Evolutionary conservation across 73 alveolate species (phyloP), one percentile per base, ranked within the genome.

Genomic region (Diophrys appendiculata): DNA sequence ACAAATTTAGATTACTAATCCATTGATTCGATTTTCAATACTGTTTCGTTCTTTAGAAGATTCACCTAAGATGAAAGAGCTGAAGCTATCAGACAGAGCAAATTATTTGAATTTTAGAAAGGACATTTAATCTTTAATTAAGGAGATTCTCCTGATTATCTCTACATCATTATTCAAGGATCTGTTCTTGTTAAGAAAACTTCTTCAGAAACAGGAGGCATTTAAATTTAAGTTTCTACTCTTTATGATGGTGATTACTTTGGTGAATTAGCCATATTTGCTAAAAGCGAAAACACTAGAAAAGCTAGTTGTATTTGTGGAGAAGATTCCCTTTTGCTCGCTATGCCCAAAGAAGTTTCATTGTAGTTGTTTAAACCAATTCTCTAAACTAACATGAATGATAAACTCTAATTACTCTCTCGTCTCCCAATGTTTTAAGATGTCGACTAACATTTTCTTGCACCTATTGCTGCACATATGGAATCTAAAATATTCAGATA

Each of bases 401-500:
- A n/a, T n/a, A n/a, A n/a, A n/a, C n/a, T n/a, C n/a, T n/a, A n/a
- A n/a, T n/a, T n/a, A n/a, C n/a, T n/a, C n/a, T n/a, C n/a, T n/a
- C n/a, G n/a, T n/a, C n/a, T n/a, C n/a, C n/a, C n/a, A n/a, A n/a
- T n/a, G n/a, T 85, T 85, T 43, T 33, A 81, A 54, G 86, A 69
- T 64, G 52, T 78, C 35, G 93, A 85, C 31, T 56, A 78, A 65
- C 77, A 78, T 31, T 73, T 81, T n/a, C 69, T 85, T 52, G 35
- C 78, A 18, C 86, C 93, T 29, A 54, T 85, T 22, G 93, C 88
- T 0, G 72, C 60, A 65, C 69, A 78, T 60, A 56, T 85, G 33
- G 52, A 13, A 33, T 1, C 55, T 18, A 76, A 85, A 65, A 69
- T 28, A 27, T 85, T 34, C 68, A 78, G 65, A 35, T 29, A 65